These are phyloP conservation scores for Mesostigma viride DNA, from an alignment of 139 green algal species.

Conservation along the genomic window DNA sequence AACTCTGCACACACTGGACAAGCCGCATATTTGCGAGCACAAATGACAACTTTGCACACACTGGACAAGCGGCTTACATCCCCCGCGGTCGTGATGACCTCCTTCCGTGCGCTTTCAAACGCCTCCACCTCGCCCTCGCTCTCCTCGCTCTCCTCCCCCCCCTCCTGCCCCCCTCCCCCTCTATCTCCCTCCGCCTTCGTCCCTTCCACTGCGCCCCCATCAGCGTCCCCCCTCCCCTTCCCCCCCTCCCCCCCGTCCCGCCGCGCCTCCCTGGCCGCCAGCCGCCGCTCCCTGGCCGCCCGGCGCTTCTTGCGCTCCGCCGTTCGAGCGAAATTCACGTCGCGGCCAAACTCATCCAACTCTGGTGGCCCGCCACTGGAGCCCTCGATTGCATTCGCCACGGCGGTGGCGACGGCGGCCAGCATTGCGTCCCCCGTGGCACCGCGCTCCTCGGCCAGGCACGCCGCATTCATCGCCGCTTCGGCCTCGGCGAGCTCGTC, in stretches of 20 bases:
- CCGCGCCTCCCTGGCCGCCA: not conserved
- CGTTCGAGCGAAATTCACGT: slow-evolving; percentile 45
- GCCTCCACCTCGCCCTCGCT: slow-evolving; percentile 39
- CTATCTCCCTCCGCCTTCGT: slow-evolving; percentile 12
- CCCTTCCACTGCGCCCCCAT: slow-evolving; percentile 7
- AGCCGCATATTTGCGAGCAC: too few relatives aligned
- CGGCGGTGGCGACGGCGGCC: slow-evolving; percentile 34
- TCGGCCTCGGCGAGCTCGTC: slow-evolving; percentile 45
- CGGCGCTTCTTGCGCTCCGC: slow-evolving; percentile 25
- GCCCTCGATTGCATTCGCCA: slow-evolving; percentile 8
- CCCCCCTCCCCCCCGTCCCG: not conserved
- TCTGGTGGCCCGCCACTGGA: slow-evolving; percentile 16
- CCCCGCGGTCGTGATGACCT: slow-evolving; percentile 49
- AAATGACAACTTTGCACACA: too few relatives aligned
- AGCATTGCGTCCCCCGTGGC: slow-evolving; percentile 26
- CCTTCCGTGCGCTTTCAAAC: slow-evolving; percentile 41
- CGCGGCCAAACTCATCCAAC: slow-evolving; percentile 82
- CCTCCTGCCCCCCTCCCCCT: slow-evolving; percentile 16
- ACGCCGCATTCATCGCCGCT: slow-evolving; percentile 39
- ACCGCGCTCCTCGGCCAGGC: slow-evolving; percentile 39
- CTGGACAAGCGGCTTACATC: too few relatives aligned
- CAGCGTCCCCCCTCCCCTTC: too few relatives aligned
- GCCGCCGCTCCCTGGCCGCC: slow-evolving; percentile 16
- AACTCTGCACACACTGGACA: too few relatives aligned
- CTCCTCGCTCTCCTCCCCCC: slow-evolving; percentile 42